Percentiles rank a stretch among this genome's conserved stretches.
Conservation (phyloP, 495 filamentous ascomycete species). For the Aspergillus avenaceus region DNA sequence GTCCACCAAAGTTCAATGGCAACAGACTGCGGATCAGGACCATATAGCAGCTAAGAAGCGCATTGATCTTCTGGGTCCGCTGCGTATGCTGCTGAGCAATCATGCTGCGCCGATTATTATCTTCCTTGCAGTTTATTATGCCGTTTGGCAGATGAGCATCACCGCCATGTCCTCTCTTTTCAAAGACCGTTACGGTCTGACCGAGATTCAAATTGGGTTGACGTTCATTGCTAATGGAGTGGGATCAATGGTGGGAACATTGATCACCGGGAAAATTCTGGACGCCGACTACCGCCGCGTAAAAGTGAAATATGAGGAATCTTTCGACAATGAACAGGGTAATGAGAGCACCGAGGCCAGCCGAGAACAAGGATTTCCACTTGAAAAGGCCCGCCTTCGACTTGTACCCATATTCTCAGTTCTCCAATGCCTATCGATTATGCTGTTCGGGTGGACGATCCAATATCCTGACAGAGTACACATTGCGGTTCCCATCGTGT, state of each 20-base stretch:
- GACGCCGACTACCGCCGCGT: constrained; percentile 37
- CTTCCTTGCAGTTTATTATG: constrained; percentile 49
- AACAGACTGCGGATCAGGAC: constrained; percentile 7
- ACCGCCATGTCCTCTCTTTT: constrained; percentile 51
- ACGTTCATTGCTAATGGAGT: constrained; percentile 49
- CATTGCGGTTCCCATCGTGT: constrained; percentile 50
- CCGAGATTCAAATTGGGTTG: constrained; percentile 45
- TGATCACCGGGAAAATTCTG: constrained; percentile 42
- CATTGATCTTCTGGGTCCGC: constrained; percentile 36
- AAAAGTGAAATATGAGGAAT: constrained; percentile 24
- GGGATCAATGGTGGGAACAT: constrained; percentile 47
- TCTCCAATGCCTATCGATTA: constrained; percentile 37
- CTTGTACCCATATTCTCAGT: constrained; percentile 8
- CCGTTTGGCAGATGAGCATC: constrained; percentile 55
- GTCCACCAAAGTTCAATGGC: constrained; percentile 18
- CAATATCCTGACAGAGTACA: constrained; percentile 36
- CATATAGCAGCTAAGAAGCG: constrained; percentile 19
- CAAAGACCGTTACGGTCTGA: constrained; percentile 34
- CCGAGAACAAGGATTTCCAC: constrained; percentile 30
- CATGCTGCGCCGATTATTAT: constrained; percentile 42
- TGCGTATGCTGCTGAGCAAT: constrained; percentile 44
- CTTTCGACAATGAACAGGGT: constrained; percentile 9
- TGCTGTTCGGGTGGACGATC: constrained; percentile 59
- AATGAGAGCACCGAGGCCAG: background rate
- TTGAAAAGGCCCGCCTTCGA: constrained; percentile 46